Conservation (phyloP, 257 asterid genomes). For the Solanum habrochaites region DNA sequence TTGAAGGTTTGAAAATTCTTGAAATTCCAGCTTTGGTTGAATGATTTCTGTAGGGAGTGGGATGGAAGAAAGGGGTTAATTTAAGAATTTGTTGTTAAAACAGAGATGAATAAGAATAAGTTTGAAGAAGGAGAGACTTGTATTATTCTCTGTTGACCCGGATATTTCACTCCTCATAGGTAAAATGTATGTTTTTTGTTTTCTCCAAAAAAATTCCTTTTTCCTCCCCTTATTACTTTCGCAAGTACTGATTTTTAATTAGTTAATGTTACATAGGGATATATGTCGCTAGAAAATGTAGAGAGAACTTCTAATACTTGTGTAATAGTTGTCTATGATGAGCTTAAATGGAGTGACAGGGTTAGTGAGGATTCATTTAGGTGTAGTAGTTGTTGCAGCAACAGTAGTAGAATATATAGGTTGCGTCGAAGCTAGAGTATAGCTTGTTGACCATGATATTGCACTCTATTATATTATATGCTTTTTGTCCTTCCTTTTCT, state of each 20-base stretch:
- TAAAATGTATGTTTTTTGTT: neutral
- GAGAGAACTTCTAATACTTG: neutral
- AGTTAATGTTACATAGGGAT: neutral
- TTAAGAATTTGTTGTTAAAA: neutral
- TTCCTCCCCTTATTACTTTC: neutral
- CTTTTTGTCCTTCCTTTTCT: neutral
- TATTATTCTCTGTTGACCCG: conserved; percentile 2
- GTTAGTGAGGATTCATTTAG: neutral
- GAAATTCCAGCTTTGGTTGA: neutral
- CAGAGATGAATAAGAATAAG: neutral
- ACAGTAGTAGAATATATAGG: neutral
- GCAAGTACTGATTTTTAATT: neutral
- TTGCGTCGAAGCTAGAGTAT: neutral
- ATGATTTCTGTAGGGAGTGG: neutral
- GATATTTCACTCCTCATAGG: conserved; percentile 7
- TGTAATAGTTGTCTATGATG: neutral
- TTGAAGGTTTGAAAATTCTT: neutral
- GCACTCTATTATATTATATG: neutral
- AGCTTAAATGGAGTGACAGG: neutral
- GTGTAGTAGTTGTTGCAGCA: neutral
- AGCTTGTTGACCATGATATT: neutral
- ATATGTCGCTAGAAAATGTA: neutral
- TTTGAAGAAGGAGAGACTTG: conserved; percentile 1
- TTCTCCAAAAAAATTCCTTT: too few species aligned
- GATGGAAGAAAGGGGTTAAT: neutral